These are phyloP conservation scores for Dictyostelium capitatum DNA, from an alignment of 78 protist species.

Conservation along the genomic window DNA sequence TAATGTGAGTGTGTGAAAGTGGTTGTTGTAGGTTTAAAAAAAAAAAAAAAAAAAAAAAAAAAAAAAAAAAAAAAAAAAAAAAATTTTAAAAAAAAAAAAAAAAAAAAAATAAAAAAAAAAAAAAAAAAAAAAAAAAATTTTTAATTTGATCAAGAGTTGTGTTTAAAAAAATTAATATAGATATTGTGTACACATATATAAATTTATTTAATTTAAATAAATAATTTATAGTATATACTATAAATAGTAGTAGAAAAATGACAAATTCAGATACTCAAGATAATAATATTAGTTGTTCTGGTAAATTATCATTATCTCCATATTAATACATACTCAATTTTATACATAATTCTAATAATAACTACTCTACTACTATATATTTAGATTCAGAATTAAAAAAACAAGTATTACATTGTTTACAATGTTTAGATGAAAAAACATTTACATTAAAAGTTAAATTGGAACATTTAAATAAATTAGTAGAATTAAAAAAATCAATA, in stretches of 20 bases:
- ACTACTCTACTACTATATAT: too few species aligned
- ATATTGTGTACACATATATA: too few species aligned
- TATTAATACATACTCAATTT: background rate
- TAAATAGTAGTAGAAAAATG: background rate
- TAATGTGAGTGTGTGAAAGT: too few species aligned
- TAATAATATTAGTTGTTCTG: background rate
- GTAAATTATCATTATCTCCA: background rate
- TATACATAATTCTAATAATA: too few species aligned
- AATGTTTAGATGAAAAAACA: constrained; percentile 54
- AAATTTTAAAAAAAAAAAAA: background rate
- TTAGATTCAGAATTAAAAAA: constrained; percentile 25
- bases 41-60: background rate
- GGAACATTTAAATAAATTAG: constrained; percentile 55
- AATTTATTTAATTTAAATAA: too few species aligned
- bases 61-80: background rate
- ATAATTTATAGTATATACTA: too few species aligned
- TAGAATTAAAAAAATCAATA: constrained; percentile 49
- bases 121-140: background rate
- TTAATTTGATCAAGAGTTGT: too few species aligned
- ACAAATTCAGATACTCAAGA: background rate
- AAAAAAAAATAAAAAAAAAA: background rate
- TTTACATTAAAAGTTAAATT: constrained; percentile 30
- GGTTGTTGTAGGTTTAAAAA: too few species aligned
- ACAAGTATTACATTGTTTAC: constrained; percentile 8
- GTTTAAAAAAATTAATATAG: too few species aligned